Evolutionary conservation across 2,329 filamentous ascomycete species (phyloP), one percentile per base, ranked within the genome.

Genomic region (Colletotrichum salicis): DNA sequence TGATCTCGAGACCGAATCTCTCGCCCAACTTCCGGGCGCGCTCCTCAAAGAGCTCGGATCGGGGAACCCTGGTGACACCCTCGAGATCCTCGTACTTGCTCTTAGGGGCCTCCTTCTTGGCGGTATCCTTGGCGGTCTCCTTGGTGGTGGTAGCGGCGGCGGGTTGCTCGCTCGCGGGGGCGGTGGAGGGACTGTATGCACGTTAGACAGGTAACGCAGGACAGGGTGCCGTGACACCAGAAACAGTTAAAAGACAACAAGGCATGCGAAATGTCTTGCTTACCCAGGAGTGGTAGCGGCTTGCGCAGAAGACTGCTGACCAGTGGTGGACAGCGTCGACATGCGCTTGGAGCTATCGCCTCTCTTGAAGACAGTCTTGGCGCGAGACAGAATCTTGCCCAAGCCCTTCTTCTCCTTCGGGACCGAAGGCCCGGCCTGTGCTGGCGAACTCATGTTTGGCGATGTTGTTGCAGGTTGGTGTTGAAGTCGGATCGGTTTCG

Each of bases 11-110:
- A 33, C 88, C 88, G 72, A 87, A 90, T 59, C 84, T 83, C 75
- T 88, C 85, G 45, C 86, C 86, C 6, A 90, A 81, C 76, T 85
- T 87, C 80, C 86, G 87, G 52, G 86, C 87, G 35, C 88, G 85
- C 79, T 90, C 87, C 76, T 88, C 87, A 61, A 88, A 85, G 55
- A 90, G 79, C 73, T 89, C 84, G 41, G 84, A 79, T 68, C 85
- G 85, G 5, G 86, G 85, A 35, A 89, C 78, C 76, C 80, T 84
- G 27, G 77, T 78, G 31, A 83, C 73, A 29, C 73, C 73, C 55
- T 74, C 72, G n/a, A 70, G 64, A 22, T 73, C 70, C 55, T 72
- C 72, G 45, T 64, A 70, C 72, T 74, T 74, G 67, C 60, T 68
- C 70, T 70, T 74, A 31, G 57, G 52, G 19, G 71, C 35, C n/a